Evolutionary conservation across 2,329 filamentous ascomycete genomes (phyloP).

Genomic region (Coleophoma crateriformis): DNA sequence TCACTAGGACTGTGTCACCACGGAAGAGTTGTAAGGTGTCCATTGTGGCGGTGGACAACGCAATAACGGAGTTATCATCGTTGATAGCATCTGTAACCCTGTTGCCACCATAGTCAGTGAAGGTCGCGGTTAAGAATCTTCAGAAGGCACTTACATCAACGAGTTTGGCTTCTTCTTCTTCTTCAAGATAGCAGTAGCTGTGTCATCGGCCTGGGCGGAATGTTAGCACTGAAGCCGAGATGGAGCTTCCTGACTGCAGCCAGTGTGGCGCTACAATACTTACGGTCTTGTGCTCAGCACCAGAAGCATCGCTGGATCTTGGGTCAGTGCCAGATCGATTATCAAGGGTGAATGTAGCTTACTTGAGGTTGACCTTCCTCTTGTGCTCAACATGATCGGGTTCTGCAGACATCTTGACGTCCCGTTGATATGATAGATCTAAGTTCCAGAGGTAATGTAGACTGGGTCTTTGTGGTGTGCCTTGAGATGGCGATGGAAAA

Average conservation of each 20-base stretch:
- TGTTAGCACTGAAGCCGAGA: conserved; percentile 30
- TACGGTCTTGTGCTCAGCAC: conserved; percentile 81
- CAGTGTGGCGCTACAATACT: conserved; percentile 27
- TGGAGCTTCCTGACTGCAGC: conserved; percentile 18
- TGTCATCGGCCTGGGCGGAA: conserved; percentile 69
- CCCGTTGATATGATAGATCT: conserved; percentile 1
- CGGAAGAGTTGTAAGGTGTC: conserved; percentile 97
- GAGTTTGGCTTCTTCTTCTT: conserved; percentile 99
- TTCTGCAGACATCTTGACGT: conserved; percentile 63
- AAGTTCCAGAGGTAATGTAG: not conserved
- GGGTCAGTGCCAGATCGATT: conserved; percentile 30
- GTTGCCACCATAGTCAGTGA: conserved; percentile 25
- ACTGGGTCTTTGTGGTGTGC: not conserved
- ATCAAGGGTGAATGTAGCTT: conserved; percentile 30
- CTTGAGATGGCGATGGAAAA: not conserved
- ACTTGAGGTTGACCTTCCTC: conserved; percentile 82
- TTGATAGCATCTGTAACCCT: conserved; percentile 98
- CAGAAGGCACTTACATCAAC: conserved; percentile 66
- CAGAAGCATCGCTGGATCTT: conserved; percentile 71
- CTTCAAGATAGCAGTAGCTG: conserved; percentile 93
- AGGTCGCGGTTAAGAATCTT: conserved; percentile 7
- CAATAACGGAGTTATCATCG: conserved; percentile 99
- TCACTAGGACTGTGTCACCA: conserved; percentile 94
- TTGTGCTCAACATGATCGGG: conserved; percentile 60
- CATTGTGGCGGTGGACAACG: conserved; percentile 98